Evolutionary conservation across 2,329 filamentous ascomycete species (phyloP), one percentile per base, ranked within the genome.

Genomic region (Penicillium fuscoglaucum): DNA sequence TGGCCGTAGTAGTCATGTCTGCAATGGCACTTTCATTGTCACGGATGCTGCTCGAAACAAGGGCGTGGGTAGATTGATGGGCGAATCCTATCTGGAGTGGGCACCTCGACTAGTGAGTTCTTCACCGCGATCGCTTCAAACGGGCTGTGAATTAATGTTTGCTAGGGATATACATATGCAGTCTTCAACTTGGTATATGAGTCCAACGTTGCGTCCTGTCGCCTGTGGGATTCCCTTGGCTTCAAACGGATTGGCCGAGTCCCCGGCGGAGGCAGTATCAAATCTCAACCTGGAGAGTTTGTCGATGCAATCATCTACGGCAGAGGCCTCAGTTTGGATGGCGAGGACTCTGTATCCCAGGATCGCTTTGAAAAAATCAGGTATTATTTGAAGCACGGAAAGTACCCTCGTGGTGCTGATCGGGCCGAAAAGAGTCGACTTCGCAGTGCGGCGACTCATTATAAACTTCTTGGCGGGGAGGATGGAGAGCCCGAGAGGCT

Each of bases 291-390:
- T 9, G 86, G 83, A 61, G 84, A 87, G 63, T 81, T 88, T 60
- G 84, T 91, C 60, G 88, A 91, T 75, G 89, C 87, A 70, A 90
- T 91, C 73, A 90, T 91, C 61, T 91, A 89, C 76, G 92, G 92
- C 6, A 79, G 85, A 26, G 84, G 87, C 57, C 71, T 83, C 26
- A 82, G 79, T 61, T 77, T 80, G 39, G 88, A 91, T 68, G 84
- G 84, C 68, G 91, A 95, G 72, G 90, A 95, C 74, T 88, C 90
- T 73, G 89, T 93, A 69, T 93, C 89, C 75, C 93, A 97, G 81
- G 93, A 97, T 79, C 90, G 95, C 67, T 98, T 98, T 81, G 93
- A 97, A 82, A 97, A 97, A 82, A 98, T 98, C 74, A 90, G 93
- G 71, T 98, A 90, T 81, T 98, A 98, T 78, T 87, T 98, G 72